Evolutionary conservation across 192 early-diverging fungal species (phyloP), one percentile per base, ranked within the genome.

Genomic region (Linderina pennispora): DNA sequence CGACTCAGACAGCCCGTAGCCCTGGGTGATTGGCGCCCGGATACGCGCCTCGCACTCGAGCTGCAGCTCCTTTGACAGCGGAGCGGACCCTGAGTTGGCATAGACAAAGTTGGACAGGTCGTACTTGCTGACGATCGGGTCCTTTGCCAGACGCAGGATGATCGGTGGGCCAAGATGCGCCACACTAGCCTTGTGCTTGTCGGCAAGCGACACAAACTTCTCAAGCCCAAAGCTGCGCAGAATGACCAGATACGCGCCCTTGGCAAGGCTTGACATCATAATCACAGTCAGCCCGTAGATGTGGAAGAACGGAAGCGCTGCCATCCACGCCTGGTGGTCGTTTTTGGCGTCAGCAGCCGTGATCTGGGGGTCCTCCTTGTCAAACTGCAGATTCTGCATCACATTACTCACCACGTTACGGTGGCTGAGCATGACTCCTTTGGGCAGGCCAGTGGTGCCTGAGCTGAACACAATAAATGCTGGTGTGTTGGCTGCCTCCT

Each of bases 371-470:
- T 71, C 64, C 17, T 8, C 8, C 13, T 19, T 15, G 24, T 86
- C 80, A 43, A 80, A 55, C 8, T 43, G 42, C 9, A 54, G 43
- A 15, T 79, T 65, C 45, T 88, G 83, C 16, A 64, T 17, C 13
- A 82, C 61, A 50, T 94, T 93, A 19, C 89, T 74, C 8, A 89
- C 81, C 52, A 93, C 78, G 71, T 92, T 93, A 8, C 55, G 51
- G 41, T 93, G 90, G 18, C 84, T 90, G 2, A 85, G 80, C 39
- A 78, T 69, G 14, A 96, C 89, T 50, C 90, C 90, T 58, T 97
- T 97, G 25, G 85, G 82, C 36, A 58, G 74, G 81, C 70, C 70
- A n/a, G 54, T 66, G 17, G 70, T 74, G 9, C 70, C 70, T 11
- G 28, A 31, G 28, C 28, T 31, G 28, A 31, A 31, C 28, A 31